Base-by-base conservation (phyloP, 306 rosid species). In the Benincasa hispida region DNA sequence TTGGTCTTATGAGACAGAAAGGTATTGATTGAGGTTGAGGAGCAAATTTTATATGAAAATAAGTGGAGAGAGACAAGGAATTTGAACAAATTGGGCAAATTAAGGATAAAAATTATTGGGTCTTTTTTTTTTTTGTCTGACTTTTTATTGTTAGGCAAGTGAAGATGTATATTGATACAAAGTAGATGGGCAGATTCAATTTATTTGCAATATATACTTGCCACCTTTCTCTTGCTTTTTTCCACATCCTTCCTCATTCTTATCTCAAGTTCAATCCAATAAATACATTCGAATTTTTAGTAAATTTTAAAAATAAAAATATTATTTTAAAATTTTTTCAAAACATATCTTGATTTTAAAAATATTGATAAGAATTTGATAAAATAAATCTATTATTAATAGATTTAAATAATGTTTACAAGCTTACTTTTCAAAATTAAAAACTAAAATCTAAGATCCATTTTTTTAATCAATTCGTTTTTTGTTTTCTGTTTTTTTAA, bases 91-190 rank as follows among this genome's bases (percentile, higher is more conserved):
- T 41, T 41, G 74, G 74, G 51, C 10, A 67, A 65, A 34, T 65
- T 65, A 65, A 34, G 48, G 72, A 65, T 18, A 34, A 32, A 60
- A 62, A 8, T 62, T 17, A 15, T 62, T 18, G 25, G 47, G 7
- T 5, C 17, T 14, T 50, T 50, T 50, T 67, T 21, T 67, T 67
- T 67, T 67, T 63, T 67, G 74, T 67, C 54, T 67, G 74, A 67
- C 74, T 67, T 67, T 67, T 41, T 67, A n/a, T 41, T 39, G 74
- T 67, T 67, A 67, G 74, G 74, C 74, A 67, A 67, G 74, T 39
- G 54, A 21, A 41, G 74, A 67, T 67, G 74, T 41, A 0, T 67
- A 67, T 41, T 35, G 74, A 39, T 41, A 67, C 48, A 65, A 9
- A 35, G 48, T 19, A 65, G 45, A 21, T 67, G 74, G 74, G 51